Base-by-base conservation (phyloP, 2,329 filamentous ascomycete genomes). In the Nigrospora oryzae region DNA sequence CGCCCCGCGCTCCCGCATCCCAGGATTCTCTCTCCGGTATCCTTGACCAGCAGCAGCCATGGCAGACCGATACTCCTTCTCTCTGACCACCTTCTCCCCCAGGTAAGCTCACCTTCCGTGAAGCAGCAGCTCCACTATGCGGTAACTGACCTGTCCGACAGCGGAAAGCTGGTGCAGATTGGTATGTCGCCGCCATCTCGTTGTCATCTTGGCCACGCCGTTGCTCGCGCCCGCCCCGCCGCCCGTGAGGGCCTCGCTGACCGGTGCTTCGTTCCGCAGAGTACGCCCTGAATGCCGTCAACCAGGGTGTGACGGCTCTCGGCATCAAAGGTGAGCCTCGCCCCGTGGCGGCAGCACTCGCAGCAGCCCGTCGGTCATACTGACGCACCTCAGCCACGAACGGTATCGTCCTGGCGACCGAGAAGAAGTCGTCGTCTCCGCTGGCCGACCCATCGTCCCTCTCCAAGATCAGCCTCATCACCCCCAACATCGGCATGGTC, bases 61-160 rank as follows among this genome's bases (percentile, higher is more conserved):
- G 91, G 91, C 93, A 63, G 93, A 98, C 71, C 81, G 93, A 75
- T 98, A 98, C 72, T 96, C 91, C 45, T 98, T 98, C 83, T 98
- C 93, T 49, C 80, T 98, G 66, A 98, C 93, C 53, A 98, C 93
- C 54, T 98, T 98, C 84, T 97, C 93, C 63, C 93, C 93, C 67
- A 98, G 91, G 93, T 94, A 83, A 70, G 81, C 63, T 63, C 53
- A 55, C 56, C 50, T 53, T 49, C 48, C 5, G 14, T 13, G 35
- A 36, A 36, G 17, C 15, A 32, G 37, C 23, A 44, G 40, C 40
- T 36, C 33, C 15, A 14, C 13, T 36, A 36, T 36, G 34, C 17
- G 3, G 17, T 14, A 49, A 49, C 44, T 54, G 47, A 51, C 50
- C 49, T 79, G 68, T 50, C 48, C 51, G 45, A 51, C 58, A 97